A percentile compares a stretch with the other conserved stretches of the same genome.
Conservation (phyloP, 2,329 filamentous ascomycete species). For the Blastomyces parvus region DNA sequence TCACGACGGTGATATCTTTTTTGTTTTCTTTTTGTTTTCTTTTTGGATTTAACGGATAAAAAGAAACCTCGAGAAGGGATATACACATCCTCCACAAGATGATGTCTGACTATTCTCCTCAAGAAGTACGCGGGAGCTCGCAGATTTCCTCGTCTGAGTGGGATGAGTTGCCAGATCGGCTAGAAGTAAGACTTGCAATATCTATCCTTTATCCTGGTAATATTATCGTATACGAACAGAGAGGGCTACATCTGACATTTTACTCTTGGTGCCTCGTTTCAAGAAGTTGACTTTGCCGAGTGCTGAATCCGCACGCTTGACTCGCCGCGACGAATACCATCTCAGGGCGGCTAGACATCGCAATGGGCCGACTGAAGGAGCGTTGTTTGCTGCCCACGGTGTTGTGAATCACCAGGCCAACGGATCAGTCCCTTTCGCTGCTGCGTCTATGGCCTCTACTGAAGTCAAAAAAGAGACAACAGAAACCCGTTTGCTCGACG, state of each 20-base stretch:
- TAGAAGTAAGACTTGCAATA: not conserved
- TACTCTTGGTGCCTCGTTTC: not conserved
- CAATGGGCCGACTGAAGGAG: not conserved
- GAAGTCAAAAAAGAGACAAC: not conserved
- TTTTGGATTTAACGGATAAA: not conserved
- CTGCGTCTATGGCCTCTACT: not conserved
- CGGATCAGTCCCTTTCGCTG: not conserved
- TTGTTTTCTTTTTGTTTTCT: too few species aligned
- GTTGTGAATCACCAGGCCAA: not conserved
- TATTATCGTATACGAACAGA: not conserved
- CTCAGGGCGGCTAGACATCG: not conserved
- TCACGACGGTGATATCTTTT: not conserved
- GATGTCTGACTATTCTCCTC: not conserved
- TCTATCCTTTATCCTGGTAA: not conserved
- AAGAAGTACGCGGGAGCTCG: not conserved
- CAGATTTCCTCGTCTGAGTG: not conserved
- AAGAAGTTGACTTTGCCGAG: not conserved
- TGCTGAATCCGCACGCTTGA: not conserved
- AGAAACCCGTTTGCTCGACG: not conserved
- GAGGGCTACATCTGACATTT: not conserved
- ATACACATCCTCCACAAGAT: not conserved
- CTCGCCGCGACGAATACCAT: not conserved
- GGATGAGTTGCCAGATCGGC: slow-evolving; percentile 4
- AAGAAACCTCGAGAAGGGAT: not conserved
- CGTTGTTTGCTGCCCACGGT: not conserved